Conservation (phyloP, 352 stramenopile genomes). For the Phytopythium chamaehyphon region DNA sequence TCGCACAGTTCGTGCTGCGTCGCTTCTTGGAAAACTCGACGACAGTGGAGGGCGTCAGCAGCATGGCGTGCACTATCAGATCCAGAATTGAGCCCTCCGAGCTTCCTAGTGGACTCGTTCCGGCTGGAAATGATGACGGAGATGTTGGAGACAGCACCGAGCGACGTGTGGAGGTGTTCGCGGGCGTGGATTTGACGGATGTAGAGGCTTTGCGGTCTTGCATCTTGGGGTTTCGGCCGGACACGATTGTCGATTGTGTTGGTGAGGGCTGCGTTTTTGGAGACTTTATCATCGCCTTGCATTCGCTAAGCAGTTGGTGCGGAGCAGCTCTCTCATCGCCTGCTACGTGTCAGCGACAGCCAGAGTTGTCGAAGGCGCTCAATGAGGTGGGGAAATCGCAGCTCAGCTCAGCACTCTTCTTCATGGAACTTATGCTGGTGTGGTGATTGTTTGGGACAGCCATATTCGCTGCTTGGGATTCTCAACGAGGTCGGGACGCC, state of each 20-base stretch:
- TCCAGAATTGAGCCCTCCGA: background rate
- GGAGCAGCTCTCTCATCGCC: slow-evolving; percentile 49
- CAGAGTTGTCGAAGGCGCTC: slow-evolving; percentile 20
- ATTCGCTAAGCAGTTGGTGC: background rate
- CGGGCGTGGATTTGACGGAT: slow-evolving; percentile 30
- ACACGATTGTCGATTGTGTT: slow-evolving; percentile 53
- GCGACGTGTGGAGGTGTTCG: slow-evolving; percentile 34
- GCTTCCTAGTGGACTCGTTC: slow-evolving; percentile 26
- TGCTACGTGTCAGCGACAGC: slow-evolving; percentile 49
- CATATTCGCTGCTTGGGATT: slow-evolving; percentile 21
- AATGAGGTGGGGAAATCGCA: slow-evolving; percentile 32
- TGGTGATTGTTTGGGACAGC: background rate
- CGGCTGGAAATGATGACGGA: slow-evolving; percentile 1
- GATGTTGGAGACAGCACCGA: background rate
- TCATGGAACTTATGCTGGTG: too few species aligned
- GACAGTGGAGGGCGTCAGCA: background rate
- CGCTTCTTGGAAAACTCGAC: slow-evolving; percentile 15
- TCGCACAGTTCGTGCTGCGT: slow-evolving; percentile 58
- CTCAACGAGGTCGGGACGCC: slow-evolving; percentile 15
- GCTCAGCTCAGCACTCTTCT: too few species aligned
- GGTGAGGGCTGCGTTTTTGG: slow-evolving; percentile 19
- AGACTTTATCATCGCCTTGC: background rate
- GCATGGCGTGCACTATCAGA: slow-evolving; percentile 42
- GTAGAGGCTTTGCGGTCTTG: slow-evolving; percentile 22
- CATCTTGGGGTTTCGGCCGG: slow-evolving; percentile 31